phyloP scores from a whole-genome alignment of 768 basidiomycete species.

The Mrakia blollopis region DNA sequence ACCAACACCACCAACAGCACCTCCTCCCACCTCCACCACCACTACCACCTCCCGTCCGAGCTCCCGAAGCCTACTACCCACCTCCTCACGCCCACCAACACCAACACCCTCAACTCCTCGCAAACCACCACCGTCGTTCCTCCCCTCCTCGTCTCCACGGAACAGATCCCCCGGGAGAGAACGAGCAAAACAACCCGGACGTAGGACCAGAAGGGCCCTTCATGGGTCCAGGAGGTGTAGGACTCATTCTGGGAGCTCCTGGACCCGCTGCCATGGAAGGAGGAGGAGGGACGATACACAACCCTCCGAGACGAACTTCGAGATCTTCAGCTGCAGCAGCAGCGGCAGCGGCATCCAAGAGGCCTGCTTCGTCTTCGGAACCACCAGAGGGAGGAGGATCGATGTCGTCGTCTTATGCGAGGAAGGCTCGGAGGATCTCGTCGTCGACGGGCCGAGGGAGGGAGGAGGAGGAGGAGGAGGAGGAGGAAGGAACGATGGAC shows the following conservation, averaged over 20 bases:
- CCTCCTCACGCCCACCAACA: background rate
- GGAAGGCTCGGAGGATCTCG: too few species aligned
- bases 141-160: background rate
- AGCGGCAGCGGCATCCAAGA: too few species aligned
- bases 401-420: too few species aligned
- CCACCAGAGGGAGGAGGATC: too few species aligned
- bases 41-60: background rate
- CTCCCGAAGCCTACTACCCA: conserved; percentile 11
- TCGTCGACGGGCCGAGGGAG: background rate
- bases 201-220: background rate
- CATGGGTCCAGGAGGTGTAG: background rate
- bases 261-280: too few species aligned
- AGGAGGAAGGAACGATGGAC: background rate
- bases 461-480: background rate
- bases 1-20: background rate
- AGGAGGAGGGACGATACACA: background rate
- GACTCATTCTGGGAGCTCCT: background rate
- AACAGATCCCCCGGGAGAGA: background rate
- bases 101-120: too few species aligned
- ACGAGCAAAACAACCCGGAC: conserved; percentile 16
- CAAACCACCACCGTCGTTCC: background rate
- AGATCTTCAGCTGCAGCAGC: too few species aligned
- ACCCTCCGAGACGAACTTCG: background rate
- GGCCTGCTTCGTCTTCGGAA: too few species aligned
- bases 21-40: background rate